Base-by-base conservation (phyloP, 306 rosid species). In the Inga leiocalycina region DNA sequence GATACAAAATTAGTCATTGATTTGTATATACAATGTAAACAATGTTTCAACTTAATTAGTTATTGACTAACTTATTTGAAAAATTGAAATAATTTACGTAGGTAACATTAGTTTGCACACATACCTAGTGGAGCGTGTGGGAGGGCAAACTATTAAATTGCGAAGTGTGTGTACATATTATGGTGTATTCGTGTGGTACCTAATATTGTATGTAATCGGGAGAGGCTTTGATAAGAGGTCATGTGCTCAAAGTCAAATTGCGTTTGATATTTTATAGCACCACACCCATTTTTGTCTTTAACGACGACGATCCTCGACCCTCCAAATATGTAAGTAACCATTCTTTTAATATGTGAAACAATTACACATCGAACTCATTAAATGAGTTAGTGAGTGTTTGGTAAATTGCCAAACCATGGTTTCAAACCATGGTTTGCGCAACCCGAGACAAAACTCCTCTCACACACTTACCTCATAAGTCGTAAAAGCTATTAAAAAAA, bases 181-280 rank as follows among this genome's bases (percentile, higher is more conserved):
- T 64, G 69, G 2, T 27, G 17, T 27, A 1, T 5, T 0, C 17
- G n/a, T 65, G 71, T 32, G 71, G 71, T 13, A 2, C 43, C 71
- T 9, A 68, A 37, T 39, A 39, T 39, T 39, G 43, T 39, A 39
- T 17, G 48, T 16, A 7, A 37, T 20, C 10, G 32, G 49, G 30
- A 35, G 74, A 39, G 22, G 6, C 16, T 68, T 41, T 70, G 51
- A 39, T 70, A 39, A n/a, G 75, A 43, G 49, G 74, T 41, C 54
- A 71, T 71, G 75, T 71, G 75, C 49, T 69, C 32, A 43, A 71
- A 22, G 75, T 43, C 75, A 71, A 71, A 41, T n/a, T 43, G 52
- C 12, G 8, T 22, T 43, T 43, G 17, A 5, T 39, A 37, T 68
- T n/a, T 9, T 4, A 43, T 43, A 43, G 27, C 20, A 20, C 19